Percentiles rank a stretch among this genome's conserved stretches.
These are phyloP conservation scores for sorghum (Sorghum bicolor) DNA, from an alignment of 176 grass and related monocot genomes.

Conservation along the genomic window Sorghum_bicolor_NCBIv3 NC_012879.2:23665001-23665500, in stretches of 20 bases:
- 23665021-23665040: not conserved
- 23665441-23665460: not conserved
- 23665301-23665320: not conserved
- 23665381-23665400: not conserved
- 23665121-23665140: not conserved
- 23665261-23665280: not conserved
- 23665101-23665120: not conserved
- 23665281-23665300: not conserved
- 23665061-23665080: not conserved
- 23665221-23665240: not conserved
- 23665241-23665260: not conserved
- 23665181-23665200: not conserved
- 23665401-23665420: not conserved
- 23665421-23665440: not conserved
- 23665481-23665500: conserved; percentile 97
- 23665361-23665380: not conserved
- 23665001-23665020: not conserved
- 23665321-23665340: not conserved
- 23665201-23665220: not conserved
- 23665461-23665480: not conserved
- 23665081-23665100: not conserved
- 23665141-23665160: not conserved
- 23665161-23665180: not conserved
- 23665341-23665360: not conserved
- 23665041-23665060: not conserved